Evolutionary conservation across 202 grass and related monocot genomes (phyloP).

Genomic region (Brachypodium distachyon): DNA sequence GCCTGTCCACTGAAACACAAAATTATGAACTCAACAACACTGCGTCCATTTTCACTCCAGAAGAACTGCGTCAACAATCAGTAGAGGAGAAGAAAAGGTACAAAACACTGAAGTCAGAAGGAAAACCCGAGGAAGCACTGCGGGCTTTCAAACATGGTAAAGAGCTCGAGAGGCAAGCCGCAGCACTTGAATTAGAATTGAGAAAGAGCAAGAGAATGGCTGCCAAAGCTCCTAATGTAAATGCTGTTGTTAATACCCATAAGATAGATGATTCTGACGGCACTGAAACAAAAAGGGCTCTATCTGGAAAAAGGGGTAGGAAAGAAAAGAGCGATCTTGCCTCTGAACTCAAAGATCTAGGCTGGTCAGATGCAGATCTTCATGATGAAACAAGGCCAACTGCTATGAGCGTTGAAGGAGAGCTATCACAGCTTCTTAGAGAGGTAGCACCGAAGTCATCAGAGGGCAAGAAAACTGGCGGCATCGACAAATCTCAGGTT

Average conservation of each 20-base stretch:
- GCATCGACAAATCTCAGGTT: constrained; percentile 65
- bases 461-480: constrained; percentile 42
- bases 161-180: constrained; percentile 84
- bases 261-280: constrained; percentile 28
- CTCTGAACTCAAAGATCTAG: constrained; percentile 77
- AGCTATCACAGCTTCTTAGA: constrained; percentile 71
- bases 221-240: constrained; percentile 29
- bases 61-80: constrained; percentile 75
- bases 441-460: constrained; percentile 51
- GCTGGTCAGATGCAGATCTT: constrained; percentile 90
- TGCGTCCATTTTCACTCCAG: constrained; percentile 55
- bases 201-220: constrained; percentile 58
- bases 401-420: constrained; percentile 67
- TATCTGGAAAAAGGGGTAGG: constrained; percentile 42
- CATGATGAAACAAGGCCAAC: constrained; percentile 52
- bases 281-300: constrained; percentile 18
- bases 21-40: constrained; percentile 34
- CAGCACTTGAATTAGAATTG: constrained; percentile 57
- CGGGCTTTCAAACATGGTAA: constrained; percentile 81
- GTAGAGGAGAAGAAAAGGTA: constrained; percentile 89
- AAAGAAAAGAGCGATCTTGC: constrained; percentile 74
- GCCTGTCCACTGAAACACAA: constrained; percentile 38
- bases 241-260: background rate
- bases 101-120: constrained; percentile 68
- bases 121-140: constrained; percentile 86